Conservation (phyloP, 2,329 filamentous ascomycete species). For the Cladorrhinum sp. region DNA sequence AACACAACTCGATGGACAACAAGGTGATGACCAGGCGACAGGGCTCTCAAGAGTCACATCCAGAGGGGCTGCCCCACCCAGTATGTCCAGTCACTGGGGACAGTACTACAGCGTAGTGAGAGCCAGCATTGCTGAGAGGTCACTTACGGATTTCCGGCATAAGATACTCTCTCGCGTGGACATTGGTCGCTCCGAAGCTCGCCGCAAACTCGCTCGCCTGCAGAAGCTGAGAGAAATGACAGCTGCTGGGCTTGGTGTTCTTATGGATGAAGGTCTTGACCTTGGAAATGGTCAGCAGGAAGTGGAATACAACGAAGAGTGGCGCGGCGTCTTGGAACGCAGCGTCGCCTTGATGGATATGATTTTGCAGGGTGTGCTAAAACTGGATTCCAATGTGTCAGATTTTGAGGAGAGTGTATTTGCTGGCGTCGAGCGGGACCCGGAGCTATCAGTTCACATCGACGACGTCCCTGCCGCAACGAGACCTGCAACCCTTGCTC, state of each 20-base stretch:
- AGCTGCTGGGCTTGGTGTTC: constrained; percentile 78
- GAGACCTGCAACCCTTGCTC: constrained; percentile 60
- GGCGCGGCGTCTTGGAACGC: constrained; percentile 72
- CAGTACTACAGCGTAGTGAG: constrained; percentile 79
- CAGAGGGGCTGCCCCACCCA: constrained; percentile 13
- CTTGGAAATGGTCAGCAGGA: constrained; percentile 60
- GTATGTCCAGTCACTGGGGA: constrained; percentile 54
- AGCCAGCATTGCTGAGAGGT: constrained; percentile 70
- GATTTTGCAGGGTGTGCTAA: constrained; percentile 69
- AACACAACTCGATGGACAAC: constrained; percentile 1
- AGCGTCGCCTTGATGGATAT: constrained; percentile 85
- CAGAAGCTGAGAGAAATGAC: constrained; percentile 74
- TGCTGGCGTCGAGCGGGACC: constrained; percentile 56
- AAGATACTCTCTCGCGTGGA: constrained; percentile 76
- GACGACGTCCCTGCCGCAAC: constrained; percentile 44
- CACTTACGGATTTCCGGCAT: constrained; percentile 66
- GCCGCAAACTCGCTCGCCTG: constrained; percentile 68
- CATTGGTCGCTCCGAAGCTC: constrained; percentile 69
- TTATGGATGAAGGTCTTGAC: constrained; percentile 81
- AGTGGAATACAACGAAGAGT: constrained; percentile 41
- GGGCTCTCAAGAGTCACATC: constrained; percentile 19
- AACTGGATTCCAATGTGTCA: constrained; percentile 57
- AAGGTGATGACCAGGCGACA: neutral
- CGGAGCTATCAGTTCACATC: constrained; percentile 53
- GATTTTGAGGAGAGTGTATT: constrained; percentile 67